phyloP scores from a whole-genome alignment of 2,329 filamentous ascomycete species.

The Hymenoscyphus linearis region DNA sequence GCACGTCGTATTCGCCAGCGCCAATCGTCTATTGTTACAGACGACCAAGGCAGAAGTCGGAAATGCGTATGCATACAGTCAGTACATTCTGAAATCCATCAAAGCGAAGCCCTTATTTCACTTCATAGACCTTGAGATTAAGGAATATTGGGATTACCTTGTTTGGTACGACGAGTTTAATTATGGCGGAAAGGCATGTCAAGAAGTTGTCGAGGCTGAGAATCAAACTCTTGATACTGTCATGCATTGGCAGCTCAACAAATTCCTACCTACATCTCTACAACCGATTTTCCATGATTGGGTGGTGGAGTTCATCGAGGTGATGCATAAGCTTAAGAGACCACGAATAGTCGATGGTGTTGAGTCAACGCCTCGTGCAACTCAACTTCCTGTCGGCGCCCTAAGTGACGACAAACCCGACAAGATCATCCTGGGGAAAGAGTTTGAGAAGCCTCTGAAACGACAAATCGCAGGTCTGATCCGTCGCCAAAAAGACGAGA shows the following conservation, averaged over 20 bases:
- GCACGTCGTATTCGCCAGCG: slow-evolving; percentile 89
- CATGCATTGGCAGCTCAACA: slow-evolving; percentile 97
- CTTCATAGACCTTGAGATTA: slow-evolving; percentile 94
- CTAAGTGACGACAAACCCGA: slow-evolving; percentile 55
- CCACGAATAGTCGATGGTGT: slow-evolving; percentile 43
- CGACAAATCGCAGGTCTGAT: slow-evolving; percentile 82
- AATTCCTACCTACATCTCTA: slow-evolving; percentile 75
- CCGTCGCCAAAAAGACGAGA: slow-evolving; percentile 78
- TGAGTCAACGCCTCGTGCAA: slow-evolving; percentile 51
- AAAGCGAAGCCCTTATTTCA: slow-evolving; percentile 93
- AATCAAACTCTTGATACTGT: slow-evolving; percentile 81
- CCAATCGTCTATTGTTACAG: slow-evolving; percentile 84
- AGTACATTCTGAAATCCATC: slow-evolving; percentile 97
- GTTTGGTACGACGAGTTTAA: slow-evolving; percentile 99
- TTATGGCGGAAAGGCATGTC: slow-evolving; percentile 90
- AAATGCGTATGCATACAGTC: slow-evolving; percentile 92
- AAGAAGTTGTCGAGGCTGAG: slow-evolving; percentile 69
- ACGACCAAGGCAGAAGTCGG: slow-evolving; percentile 96
- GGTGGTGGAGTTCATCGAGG: slow-evolving; percentile 89
- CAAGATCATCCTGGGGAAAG: slow-evolving; percentile 66
- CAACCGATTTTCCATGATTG: slow-evolving; percentile 86
- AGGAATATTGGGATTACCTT: slow-evolving; percentile 98
- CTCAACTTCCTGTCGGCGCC: slow-evolving; percentile 50
- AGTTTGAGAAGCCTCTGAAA: slow-evolving; percentile 83
- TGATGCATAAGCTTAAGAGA: slow-evolving; percentile 85